phyloP scores from a whole-genome alignment of 305 asterid species.

The Fraxinus floribunda region DNA sequence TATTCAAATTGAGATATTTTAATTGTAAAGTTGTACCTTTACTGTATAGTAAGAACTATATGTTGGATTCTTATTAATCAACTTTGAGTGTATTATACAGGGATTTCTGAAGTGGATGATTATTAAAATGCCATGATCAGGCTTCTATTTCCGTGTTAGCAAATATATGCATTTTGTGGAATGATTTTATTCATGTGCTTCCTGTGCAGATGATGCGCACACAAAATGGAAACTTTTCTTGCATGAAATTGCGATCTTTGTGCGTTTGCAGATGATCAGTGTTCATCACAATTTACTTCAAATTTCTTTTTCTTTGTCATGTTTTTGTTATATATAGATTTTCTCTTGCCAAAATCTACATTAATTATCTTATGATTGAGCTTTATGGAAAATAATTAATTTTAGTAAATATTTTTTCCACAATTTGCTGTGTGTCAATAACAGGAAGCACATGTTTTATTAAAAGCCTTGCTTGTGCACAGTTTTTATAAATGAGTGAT shows the following conservation, averaged over 20 bases:
- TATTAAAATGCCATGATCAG: neutral
- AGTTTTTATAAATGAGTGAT: neutral
- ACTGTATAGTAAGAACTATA: neutral
- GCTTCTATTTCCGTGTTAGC: neutral
- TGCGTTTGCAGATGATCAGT: neutral
- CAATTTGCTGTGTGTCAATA: neutral
- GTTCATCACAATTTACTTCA: neutral
- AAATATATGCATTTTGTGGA: neutral
- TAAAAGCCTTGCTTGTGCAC: neutral
- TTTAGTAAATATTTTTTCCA: neutral
- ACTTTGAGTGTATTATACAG: neutral
- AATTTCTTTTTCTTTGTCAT: neutral
- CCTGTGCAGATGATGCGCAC: neutral
- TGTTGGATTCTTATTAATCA: neutral
- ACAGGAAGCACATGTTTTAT: neutral
- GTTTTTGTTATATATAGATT: neutral
- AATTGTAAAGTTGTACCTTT: neutral
- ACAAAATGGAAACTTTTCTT: neutral
- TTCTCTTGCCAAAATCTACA: neutral
- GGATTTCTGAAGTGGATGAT: neutral
- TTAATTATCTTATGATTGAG: neutral
- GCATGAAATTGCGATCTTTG: neutral
- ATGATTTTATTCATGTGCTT: neutral
- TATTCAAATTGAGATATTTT: constrained; percentile 1
- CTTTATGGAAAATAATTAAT: neutral